These are phyloP conservation scores for Saccharomycopsis selenospora DNA, from an alignment of 805 yeast genomes.

Conservation along the genomic window DNA sequence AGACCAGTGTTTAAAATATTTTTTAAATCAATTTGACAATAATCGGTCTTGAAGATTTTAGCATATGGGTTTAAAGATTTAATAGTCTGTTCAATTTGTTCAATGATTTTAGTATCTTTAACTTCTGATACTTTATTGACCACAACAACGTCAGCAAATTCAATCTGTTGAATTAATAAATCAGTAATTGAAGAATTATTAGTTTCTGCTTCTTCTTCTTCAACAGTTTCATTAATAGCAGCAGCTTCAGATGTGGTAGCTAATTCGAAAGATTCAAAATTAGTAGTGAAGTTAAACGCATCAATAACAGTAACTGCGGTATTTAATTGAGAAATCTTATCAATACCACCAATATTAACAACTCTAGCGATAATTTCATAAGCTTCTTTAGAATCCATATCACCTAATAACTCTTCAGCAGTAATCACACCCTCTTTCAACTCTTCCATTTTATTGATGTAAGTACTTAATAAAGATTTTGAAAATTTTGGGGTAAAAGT, in stretches of 20 bases:
- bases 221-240: conserved; percentile 7
- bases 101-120: conserved; percentile 23
- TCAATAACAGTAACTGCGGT: conserved; percentile 43
- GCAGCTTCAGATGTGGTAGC: conserved; percentile 20
- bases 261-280: conserved; percentile 30
- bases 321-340: conserved; percentile 34
- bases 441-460: conserved; percentile 11
- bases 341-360: conserved; percentile 34
- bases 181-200: conserved; percentile 31
- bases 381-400: conserved; percentile 21
- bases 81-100: conserved; percentile 30
- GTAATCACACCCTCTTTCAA: conserved; percentile 11
- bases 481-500: conserved; percentile 40
- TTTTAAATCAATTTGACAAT: conserved; percentile 30
- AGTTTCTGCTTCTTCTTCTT: conserved; percentile 22
- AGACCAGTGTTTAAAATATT: conserved; percentile 33
- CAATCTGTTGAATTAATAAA: conserved; percentile 40
- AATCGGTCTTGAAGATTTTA: conserved; percentile 31
- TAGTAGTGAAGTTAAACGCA: conserved; percentile 34
- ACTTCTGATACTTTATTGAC: conserved; percentile 33
- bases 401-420: conserved; percentile 11
- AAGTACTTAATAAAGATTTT: conserved; percentile 26
- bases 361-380: conserved; percentile 25
- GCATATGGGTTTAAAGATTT: conserved; percentile 37
- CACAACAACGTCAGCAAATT: conserved; percentile 39